These are phyloP conservation scores for Dunaliella sp. DNA, from an alignment of 139 green algal genomes.

Conservation along the genomic window DNA sequence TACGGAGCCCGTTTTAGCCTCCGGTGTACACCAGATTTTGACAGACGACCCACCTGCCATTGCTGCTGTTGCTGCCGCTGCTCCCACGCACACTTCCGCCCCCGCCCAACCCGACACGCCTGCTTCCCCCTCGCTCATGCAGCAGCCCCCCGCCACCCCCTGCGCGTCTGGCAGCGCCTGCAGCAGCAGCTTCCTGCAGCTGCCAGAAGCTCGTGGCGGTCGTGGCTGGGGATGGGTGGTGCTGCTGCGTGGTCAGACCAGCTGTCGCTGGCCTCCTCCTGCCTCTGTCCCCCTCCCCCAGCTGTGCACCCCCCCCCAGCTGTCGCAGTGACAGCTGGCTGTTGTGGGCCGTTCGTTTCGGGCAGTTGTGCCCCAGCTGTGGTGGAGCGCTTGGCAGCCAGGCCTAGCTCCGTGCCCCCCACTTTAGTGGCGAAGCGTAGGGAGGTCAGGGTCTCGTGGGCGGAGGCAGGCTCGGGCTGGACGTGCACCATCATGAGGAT, in stretches of 20 bases:
- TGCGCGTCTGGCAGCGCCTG: too few species aligned
- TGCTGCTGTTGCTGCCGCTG: background rate
- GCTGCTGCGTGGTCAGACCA: background rate
- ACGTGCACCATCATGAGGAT: conserved; percentile 85
- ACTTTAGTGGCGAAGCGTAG: conserved; percentile 77
- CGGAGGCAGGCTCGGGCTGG: conserved; percentile 40
- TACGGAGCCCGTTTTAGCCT: too few species aligned
- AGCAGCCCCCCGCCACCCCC: too few species aligned
- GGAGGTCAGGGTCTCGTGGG: conserved; percentile 65
- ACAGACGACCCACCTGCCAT: too few species aligned
- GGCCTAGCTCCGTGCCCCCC: background rate
- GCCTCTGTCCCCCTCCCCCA: background rate
- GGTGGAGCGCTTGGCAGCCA: background rate
- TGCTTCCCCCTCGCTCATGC: background rate
- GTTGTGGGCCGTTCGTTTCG: background rate
- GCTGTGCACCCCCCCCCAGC: too few species aligned
- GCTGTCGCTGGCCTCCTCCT: background rate
- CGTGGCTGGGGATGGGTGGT: background rate
- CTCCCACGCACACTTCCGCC: background rate
- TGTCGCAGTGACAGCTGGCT: too few species aligned
- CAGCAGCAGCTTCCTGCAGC: background rate
- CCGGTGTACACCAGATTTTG: too few species aligned
- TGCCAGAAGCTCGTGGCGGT: background rate
- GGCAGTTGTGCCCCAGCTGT: background rate
- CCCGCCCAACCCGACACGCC: background rate